Evolutionary conservation across 345 rosid genomes (phyloP), one percentile per base, ranked within the genome.

Genomic region (Eutrema yunnanense): DNA sequence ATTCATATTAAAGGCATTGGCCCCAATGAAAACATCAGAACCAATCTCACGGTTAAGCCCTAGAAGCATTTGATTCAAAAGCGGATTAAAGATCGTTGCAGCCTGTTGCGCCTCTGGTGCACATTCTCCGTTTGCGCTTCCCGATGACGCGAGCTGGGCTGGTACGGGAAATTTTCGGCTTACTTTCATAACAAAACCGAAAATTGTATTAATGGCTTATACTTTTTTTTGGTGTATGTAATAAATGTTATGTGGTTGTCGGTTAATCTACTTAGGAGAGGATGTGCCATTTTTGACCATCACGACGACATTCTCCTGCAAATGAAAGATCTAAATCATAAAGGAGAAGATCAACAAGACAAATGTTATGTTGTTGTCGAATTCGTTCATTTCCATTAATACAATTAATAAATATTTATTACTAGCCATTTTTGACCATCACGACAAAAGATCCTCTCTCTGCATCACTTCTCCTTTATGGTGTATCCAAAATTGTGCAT

Each of bases 51-150:
- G 29, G 71, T 93, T 90, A 42, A 93, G 86, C 40, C 53, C 76
- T 49, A 63, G 70, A 22, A 93, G 48, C 87, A 88, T 56, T 40
- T 87, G 81, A 43, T 41, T 66, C 27, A 90, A 86, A 52, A 78
- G 88, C 1, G 96, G 96, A 67, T 90, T 89, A 67, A 76, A 90
- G 68, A 93, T 51, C 4, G 43, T 78, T 4, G 96, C 83, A 1
- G 98, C 98, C 59, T 84, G 41, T 53, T 87, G 86, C 27, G 90
- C 82, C 62, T 88, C 96, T 0, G 52, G 85, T 2, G 87, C 71
- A 12, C 98, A 93, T 65, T 86, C 88, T 26, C 98, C 96, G 2
- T 82, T 85, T 11, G 67, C 75, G 79, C 97, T 74, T 40, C 78
- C 56, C 0, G 71, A 46, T 50, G 71, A 42, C 6, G 94, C 97